A percentile compares a stretch with the other conserved stretches of the same genome.
These are phyloP conservation scores for Cryptococcus maquisensis DNA, from an alignment of 1,284 basidiomycete species.

Conservation along the genomic window DNA sequence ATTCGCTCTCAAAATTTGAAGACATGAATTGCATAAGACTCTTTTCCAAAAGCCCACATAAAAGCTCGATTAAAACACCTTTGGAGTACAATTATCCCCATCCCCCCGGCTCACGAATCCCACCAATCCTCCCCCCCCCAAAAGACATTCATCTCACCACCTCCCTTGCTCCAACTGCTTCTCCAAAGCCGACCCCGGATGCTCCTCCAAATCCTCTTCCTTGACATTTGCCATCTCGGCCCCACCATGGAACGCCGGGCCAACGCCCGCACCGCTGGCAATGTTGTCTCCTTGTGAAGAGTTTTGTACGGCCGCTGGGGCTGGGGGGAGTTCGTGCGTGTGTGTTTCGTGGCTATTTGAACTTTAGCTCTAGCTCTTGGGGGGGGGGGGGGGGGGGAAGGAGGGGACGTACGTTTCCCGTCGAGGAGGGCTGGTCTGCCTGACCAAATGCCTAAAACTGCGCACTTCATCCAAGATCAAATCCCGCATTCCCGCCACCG, in stretches of 20 bases:
- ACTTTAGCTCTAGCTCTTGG: neutral
- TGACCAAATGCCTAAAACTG: slow-evolving; percentile 43
- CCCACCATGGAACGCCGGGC: slow-evolving; percentile 43
- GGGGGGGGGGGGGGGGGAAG: neutral
- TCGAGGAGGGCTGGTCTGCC: slow-evolving; percentile 33
- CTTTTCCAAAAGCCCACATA: too few relatives aligned
- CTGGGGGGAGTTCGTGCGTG: slow-evolving; percentile 37
- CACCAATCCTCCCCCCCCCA: too few relatives aligned
- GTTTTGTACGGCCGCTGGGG: too few relatives aligned
- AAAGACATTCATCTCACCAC: too few relatives aligned
- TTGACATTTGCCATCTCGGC: slow-evolving; percentile 52
- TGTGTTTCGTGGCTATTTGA: neutral
- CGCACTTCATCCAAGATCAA: slow-evolving; percentile 92
- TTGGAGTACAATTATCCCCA: too few relatives aligned
- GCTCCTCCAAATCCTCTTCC: slow-evolving; percentile 62
- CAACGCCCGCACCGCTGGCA: slow-evolving; percentile 39
- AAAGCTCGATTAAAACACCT: too few relatives aligned
- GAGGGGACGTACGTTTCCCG: slow-evolving; percentile 22
- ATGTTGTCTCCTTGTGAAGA: too few relatives aligned
- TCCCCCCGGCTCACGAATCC: too few relatives aligned
- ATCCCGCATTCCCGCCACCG: slow-evolving; percentile 94
- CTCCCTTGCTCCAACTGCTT: slow-evolving; percentile 59
- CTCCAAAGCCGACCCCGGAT: slow-evolving; percentile 81
- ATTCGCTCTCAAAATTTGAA: too few relatives aligned
- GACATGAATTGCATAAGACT: too few relatives aligned